phyloP scores from a whole-genome alignment of 2,329 filamentous ascomycete species.

The Talaromyces funiculosus region DNA sequence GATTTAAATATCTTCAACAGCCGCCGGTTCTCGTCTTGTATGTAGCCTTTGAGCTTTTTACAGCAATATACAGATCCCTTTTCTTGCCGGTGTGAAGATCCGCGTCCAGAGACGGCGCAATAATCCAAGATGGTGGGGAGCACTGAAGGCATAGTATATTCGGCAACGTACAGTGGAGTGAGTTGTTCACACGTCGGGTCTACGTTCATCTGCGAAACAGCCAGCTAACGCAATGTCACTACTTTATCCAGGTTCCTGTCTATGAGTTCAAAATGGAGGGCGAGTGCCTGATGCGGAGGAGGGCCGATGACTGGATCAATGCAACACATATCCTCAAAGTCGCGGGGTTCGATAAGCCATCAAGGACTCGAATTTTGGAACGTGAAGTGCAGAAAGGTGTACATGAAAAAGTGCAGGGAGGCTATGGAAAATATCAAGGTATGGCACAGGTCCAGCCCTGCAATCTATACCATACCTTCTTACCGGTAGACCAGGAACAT shows the following conservation, averaged over 20 bases:
- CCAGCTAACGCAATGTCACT: constrained; percentile 2
- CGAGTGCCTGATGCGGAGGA: constrained; percentile 94
- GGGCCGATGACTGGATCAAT: constrained; percentile 96
- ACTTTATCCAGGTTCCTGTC: constrained; percentile 67
- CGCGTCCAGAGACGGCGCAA: constrained; percentile 16
- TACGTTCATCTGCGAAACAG: constrained; percentile 7
- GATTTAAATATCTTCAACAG: background rate
- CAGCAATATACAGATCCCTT: background rate
- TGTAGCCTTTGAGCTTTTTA: background rate
- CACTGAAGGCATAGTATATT: constrained; percentile 50
- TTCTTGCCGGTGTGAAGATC: background rate
- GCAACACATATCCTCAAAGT: constrained; percentile 98
- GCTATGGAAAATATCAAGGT: constrained; percentile 98
- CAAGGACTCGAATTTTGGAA: constrained; percentile 88
- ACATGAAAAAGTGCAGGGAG: constrained; percentile 97
- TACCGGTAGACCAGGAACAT: constrained; percentile 61
- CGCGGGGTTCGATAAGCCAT: constrained; percentile 94
- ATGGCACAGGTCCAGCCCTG: constrained; percentile 7
- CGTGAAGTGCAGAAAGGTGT: constrained; percentile 93
- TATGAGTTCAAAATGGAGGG: constrained; percentile 84
- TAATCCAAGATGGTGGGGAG: constrained; percentile 29
- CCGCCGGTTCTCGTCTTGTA: constrained; percentile 12
- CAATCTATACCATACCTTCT: constrained; percentile 1
- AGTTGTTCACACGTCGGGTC: constrained; percentile 18
- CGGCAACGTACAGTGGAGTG: constrained; percentile 61